Conservation (phyloP, 495 filamentous ascomycete genomes). For the Penicillium fimorum region DNA sequence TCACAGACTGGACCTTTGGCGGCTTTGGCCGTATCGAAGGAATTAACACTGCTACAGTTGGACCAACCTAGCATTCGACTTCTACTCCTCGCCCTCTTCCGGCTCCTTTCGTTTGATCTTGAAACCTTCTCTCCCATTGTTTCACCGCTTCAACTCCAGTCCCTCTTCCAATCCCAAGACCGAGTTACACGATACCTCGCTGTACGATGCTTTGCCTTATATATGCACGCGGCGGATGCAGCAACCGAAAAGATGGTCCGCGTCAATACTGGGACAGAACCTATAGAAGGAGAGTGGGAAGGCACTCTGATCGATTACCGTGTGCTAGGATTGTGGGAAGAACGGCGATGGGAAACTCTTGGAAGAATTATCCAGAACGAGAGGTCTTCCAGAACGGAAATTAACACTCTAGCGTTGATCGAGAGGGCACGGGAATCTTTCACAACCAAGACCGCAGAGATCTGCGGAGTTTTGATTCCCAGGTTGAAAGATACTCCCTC, state of each 20-base stretch:
- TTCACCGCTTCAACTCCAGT: slow-evolving; percentile 63
- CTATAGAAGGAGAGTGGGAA: slow-evolving; percentile 71
- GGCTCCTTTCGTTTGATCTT: slow-evolving; percentile 73
- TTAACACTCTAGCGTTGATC: slow-evolving; percentile 27
- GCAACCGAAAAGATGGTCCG: slow-evolving; percentile 68
- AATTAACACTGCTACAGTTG: slow-evolving; percentile 38
- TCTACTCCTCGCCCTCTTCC: slow-evolving; percentile 66
- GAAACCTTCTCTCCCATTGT: slow-evolving; percentile 60
- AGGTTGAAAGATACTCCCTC: slow-evolving; percentile 50
- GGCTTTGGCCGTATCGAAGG: slow-evolving; percentile 39
- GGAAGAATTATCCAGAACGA: slow-evolving; percentile 24
- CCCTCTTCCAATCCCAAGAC: slow-evolving; percentile 61
- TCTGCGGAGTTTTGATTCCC: slow-evolving; percentile 67
- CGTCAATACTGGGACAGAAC: slow-evolving; percentile 58
- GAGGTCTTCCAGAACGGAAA: slow-evolving; percentile 23
- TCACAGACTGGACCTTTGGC: slow-evolving; percentile 43
- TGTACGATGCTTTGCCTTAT: slow-evolving; percentile 72
- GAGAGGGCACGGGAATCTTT: slow-evolving; percentile 45
- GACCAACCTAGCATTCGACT: slow-evolving; percentile 34
- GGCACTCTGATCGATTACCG: slow-evolving; percentile 75
- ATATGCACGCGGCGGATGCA: slow-evolving; percentile 76
- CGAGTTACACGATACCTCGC: slow-evolving; percentile 72
- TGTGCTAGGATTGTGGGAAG: slow-evolving; percentile 81
- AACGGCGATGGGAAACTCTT: slow-evolving; percentile 46
- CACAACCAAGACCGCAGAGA: slow-evolving; percentile 49